phyloP scores from a whole-genome alignment of 2,329 filamentous ascomycete species.

The Pestalotiopsis sp. region DNA sequence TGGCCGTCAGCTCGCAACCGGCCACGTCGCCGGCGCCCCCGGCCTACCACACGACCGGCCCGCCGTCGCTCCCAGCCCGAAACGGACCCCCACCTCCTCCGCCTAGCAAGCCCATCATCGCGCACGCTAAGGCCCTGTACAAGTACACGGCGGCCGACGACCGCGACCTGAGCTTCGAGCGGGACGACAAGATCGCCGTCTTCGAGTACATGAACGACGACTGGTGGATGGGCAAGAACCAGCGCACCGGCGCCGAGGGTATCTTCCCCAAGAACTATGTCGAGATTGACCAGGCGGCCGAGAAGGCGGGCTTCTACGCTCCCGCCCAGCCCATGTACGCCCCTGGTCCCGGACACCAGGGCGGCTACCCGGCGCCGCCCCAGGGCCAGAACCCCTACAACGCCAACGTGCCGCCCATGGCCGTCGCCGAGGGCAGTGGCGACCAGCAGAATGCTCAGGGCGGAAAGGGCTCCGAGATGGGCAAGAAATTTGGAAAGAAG shows the following conservation, averaged over 20 bases:
- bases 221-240: slow-evolving; percentile 93
- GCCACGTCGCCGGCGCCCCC: slow-evolving; percentile 46
- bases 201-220: slow-evolving; percentile 94
- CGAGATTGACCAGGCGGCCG: slow-evolving; percentile 65
- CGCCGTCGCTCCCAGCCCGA: slow-evolving; percentile 30
- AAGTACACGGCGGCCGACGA: slow-evolving; percentile 77
- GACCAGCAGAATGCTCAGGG: slow-evolving; percentile 47
- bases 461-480: slow-evolving; percentile 71
- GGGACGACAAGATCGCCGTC: slow-evolving; percentile 79
- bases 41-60: slow-evolving; percentile 51
- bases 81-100: slow-evolving; percentile 43
- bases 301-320: slow-evolving; percentile 36
- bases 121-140: slow-evolving; percentile 80
- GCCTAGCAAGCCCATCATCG: slow-evolving; percentile 60
- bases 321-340: slow-evolving; percentile 25
- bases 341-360: slow-evolving; percentile 8
- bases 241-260: slow-evolving; percentile 80
- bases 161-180: slow-evolving; percentile 79
- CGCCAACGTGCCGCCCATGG: slow-evolving; percentile 72
- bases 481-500: slow-evolving; percentile 98
- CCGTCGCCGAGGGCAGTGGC: slow-evolving; percentile 63
- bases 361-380: slow-evolving; percentile 40
- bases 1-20: slow-evolving; percentile 35
- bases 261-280: slow-evolving; percentile 97
- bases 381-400: slow-evolving; percentile 65